Percentiles rank a stretch among this genome's conserved stretches.
These are phyloP conservation scores for Murraya koenigii DNA, from an alignment of 345 rosid species.

Conservation along the genomic window DNA sequence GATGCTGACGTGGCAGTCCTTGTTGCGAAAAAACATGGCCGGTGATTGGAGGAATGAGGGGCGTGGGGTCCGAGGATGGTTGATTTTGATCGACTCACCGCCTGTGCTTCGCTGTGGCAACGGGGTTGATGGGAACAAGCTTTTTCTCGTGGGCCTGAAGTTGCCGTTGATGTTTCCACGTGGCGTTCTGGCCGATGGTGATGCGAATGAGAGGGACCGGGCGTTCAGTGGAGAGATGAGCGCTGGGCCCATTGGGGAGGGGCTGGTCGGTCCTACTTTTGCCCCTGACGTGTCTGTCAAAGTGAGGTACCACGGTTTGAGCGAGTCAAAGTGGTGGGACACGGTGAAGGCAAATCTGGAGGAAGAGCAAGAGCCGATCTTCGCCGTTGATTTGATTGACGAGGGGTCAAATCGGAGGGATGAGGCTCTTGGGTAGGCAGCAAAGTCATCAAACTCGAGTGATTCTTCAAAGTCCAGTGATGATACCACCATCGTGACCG, in stretches of 20 bases:
- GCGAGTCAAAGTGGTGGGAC: constrained; percentile 75
- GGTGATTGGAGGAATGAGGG: constrained; percentile 94
- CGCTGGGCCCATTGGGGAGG: constrained; percentile 47
- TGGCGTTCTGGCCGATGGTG: constrained; percentile 66
- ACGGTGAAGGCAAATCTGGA: constrained; percentile 94
- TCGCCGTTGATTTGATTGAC: constrained; percentile 58
- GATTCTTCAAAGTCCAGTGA: constrained; percentile 75
- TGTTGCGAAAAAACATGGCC: constrained; percentile 60
- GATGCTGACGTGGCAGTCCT: constrained; percentile 56
- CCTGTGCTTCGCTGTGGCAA: constrained; percentile 57
- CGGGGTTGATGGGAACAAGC: constrained; percentile 74
- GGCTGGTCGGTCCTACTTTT: constrained; percentile 43
- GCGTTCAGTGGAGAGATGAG: constrained; percentile 63
- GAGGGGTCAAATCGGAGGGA: constrained; percentile 77
- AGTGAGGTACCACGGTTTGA: constrained; percentile 93
- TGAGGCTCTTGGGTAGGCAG: constrained; percentile 58
- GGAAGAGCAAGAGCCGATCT: constrained; percentile 77
- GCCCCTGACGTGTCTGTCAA: constrained; percentile 58
- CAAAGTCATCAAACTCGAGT: constrained; percentile 55
- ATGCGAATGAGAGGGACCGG: constrained; percentile 74
- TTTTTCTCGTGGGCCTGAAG: constrained; percentile 33
- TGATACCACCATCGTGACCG: constrained; percentile 61
- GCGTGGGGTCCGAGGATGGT: constrained; percentile 54
- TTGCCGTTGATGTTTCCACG: constrained; percentile 35
- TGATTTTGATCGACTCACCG: constrained; percentile 12